These are phyloP conservation scores for Aspergillus hancockii DNA, from an alignment of 495 filamentous ascomycete genomes.

Conservation along the genomic window DNA sequence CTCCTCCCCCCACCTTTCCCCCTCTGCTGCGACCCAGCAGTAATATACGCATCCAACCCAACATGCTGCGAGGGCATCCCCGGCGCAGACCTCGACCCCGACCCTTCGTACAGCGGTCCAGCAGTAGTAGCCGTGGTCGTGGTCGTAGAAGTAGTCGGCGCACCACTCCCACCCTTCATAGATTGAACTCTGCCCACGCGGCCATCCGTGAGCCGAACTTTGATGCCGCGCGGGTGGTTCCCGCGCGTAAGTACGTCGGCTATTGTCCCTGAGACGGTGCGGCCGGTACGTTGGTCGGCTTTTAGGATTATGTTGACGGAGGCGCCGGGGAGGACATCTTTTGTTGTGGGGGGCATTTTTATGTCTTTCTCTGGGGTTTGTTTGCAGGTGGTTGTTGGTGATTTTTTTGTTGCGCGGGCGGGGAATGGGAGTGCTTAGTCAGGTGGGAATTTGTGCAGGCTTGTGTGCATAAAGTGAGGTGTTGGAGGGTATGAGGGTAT, in stretches of 20 bases:
- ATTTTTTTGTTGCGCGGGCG: no score
- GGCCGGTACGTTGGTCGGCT: conserved; percentile 67
- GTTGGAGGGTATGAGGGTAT: no score
- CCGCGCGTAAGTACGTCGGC: conserved; percentile 64
- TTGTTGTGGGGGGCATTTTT: conserved; percentile 24
- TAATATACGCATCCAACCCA: conserved; percentile 20
- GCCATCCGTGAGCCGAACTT: conserved; percentile 68
- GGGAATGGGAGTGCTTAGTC: no score
- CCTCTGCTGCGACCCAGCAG: no score
- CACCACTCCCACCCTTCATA: neutral
- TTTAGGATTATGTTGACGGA: conserved; percentile 70
- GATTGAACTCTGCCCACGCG: conserved; percentile 67
- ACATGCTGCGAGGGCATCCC: conserved; percentile 14
- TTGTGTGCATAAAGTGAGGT: no score
- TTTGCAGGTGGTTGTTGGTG: no score
- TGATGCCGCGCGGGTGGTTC: conserved; percentile 74
- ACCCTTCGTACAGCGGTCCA: no score
- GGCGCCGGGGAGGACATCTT: conserved; percentile 44
- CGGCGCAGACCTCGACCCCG: no score
- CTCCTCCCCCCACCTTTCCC: no score
- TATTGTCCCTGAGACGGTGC: conserved; percentile 62
- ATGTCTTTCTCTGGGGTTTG: no score
- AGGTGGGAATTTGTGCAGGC: no score
- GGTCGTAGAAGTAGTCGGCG: no score
- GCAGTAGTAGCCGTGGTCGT: conserved; percentile 4